Evolutionary conservation across 257 asterid species (phyloP).

Genomic region (Gardenia jasminoides): DNA sequence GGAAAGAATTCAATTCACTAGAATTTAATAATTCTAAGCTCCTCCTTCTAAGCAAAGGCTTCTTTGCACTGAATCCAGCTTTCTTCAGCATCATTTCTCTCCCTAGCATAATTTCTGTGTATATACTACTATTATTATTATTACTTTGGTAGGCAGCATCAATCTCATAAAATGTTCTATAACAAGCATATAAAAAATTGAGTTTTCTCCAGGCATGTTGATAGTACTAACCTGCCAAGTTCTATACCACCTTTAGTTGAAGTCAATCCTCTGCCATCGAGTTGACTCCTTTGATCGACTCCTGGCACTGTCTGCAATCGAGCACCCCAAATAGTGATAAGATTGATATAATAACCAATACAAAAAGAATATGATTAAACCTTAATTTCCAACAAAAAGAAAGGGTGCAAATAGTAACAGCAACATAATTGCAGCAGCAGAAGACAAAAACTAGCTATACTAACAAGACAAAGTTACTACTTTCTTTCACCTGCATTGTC

Average conservation of each 20-base stretch:
- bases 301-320: slow-evolving; percentile 38
- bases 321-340: slow-evolving; percentile 15
- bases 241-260: slow-evolving; percentile 45
- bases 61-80: neutral
- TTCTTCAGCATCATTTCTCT: neutral
- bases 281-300: slow-evolving; percentile 31
- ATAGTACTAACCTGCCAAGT: slow-evolving; percentile 55
- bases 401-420: neutral
- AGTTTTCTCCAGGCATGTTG: neutral
- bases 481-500: slow-evolving; percentile 40
- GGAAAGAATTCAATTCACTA: neutral
- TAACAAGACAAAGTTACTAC: neutral
- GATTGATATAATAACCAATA: slow-evolving; percentile 8
- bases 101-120: neutral
- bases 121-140: no score
- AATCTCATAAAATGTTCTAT: neutral
- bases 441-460: neutral
- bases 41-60: neutral
- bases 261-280: slow-evolving; percentile 39
- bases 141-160: neutral
- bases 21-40: neutral
- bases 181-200: no score
- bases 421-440: neutral
- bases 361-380: neutral
- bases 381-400: neutral